phyloP scores from a whole-genome alignment of 768 basidiomycete species.

The Termitomyces sp. region DNA sequence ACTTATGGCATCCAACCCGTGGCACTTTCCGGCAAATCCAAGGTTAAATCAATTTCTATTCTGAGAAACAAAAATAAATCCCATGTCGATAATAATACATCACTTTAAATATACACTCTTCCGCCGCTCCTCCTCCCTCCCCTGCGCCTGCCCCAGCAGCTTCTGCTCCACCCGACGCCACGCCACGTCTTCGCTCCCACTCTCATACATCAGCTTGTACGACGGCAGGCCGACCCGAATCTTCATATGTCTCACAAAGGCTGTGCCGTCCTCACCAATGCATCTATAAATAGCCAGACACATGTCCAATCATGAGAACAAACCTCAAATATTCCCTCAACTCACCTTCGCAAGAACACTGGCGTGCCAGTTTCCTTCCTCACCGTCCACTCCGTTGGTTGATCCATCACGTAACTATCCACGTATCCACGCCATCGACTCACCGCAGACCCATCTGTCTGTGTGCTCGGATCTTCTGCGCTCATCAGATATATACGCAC shows the following conservation, averaged over 20 bases:
- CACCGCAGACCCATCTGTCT: constrained; percentile 40
- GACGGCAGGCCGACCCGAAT: constrained; percentile 53
- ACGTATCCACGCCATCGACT: constrained; percentile 73
- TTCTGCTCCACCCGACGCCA: constrained; percentile 31
- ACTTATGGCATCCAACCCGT: not conserved
- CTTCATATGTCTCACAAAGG: constrained; percentile 32
- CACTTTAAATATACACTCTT: constrained; percentile 25
- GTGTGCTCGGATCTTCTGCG: constrained; percentile 58
- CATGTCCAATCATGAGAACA: constrained; percentile 20
- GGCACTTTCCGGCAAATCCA: constrained; percentile 15
- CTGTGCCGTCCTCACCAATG: constrained; percentile 38
- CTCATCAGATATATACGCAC: constrained; percentile 60
- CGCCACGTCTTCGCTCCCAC: constrained; percentile 53
- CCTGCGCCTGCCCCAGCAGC: constrained; percentile 30
- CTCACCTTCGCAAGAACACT: constrained; percentile 57
- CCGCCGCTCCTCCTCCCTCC: constrained; percentile 51
- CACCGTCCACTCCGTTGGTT: constrained; percentile 69
- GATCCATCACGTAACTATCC: constrained; percentile 63
- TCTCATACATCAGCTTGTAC: constrained; percentile 70
- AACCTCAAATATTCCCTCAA: constrained; percentile 9
- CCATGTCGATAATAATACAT: not conserved
- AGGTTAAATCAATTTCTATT: constrained; percentile 9
- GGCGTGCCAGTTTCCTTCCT: constrained; percentile 29
- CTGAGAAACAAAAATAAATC: constrained; percentile 9
- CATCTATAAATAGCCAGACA: constrained; percentile 45